Base-by-base conservation (phyloP, 2,329 filamentous ascomycete genomes). In the Penicillium thymicola region DNA sequence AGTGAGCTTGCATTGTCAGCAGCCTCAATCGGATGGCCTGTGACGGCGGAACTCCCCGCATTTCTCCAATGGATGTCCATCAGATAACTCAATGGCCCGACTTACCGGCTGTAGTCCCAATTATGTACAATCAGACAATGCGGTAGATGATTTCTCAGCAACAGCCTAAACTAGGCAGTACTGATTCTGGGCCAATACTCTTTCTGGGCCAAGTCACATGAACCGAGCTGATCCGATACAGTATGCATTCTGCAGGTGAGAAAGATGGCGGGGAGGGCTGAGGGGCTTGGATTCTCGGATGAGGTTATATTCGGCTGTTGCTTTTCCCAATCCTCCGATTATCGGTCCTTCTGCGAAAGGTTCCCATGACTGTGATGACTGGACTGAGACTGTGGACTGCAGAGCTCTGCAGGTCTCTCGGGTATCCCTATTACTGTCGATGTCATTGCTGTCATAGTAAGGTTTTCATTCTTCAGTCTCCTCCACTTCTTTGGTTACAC, bases 211-310 rank as follows among this genome's bases (percentile, higher is more conserved):
- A 43, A 41, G 46, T 65, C 59, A 65, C 62, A 55, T 61, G 61
- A 57, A 44, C 28, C 13, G 51, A 62, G 57, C 46, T 53, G 51
- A 50, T 55, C 52, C 51, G 25, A 59, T 59, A 60, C 53, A 42
- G 58, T 59, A 49, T 55, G 57, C 61, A 56, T 55, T 44, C 44
- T 58, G 48, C 51, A 47, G 23, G 53, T 55, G 34, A 36, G 52
- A 44, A 54, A 46, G 34, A 34, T 34, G 46, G 23, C 37, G 49
- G 11, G 14, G 23, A 50, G 37, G 32, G 30, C 40, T 30, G 30
- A 48, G 16, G 32, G 34, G 27, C 11, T 32, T 27, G 32, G 13
- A 30, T 30, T 43, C 45, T 36, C 9, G 9, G 23, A 58, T 62
- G 54, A 62, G 54, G 54, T 62, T 59, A 60, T 32, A 23, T 46